These are phyloP conservation scores for Betula pendula DNA, from an alignment of 306 rosid species.

Conservation along the genomic window DNA sequence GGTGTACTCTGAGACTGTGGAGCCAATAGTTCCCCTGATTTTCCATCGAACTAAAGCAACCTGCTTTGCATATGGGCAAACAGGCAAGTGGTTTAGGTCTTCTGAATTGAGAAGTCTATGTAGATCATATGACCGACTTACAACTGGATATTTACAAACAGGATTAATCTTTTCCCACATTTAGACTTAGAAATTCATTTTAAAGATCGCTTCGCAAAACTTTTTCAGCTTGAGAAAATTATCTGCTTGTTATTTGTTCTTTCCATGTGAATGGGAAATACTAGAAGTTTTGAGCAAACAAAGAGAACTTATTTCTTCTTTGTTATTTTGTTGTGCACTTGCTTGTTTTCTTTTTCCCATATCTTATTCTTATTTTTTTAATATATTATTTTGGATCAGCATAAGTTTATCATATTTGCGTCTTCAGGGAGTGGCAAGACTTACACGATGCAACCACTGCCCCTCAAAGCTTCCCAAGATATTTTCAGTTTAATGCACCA, in stretches of 20 bases:
- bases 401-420: conserved; percentile 18
- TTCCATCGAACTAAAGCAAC: conserved; percentile 80
- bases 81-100: conserved; percentile 50
- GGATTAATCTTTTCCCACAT: neutral
- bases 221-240: neutral
- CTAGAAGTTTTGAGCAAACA: neutral
- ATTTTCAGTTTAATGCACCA: conserved; percentile 63
- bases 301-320: neutral
- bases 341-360: conserved; percentile 10
- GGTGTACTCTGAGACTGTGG: conserved; percentile 80
- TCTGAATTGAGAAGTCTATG: conserved; percentile 8
- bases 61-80: conserved; percentile 93
- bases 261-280: neutral
- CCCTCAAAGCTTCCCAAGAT: conserved; percentile 79
- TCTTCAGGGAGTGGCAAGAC: conserved; percentile 79
- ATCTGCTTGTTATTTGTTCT: neutral
- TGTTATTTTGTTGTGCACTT: conserved; percentile 1
- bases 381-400: conserved; percentile 10
- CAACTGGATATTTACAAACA: neutral
- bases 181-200: neutral
- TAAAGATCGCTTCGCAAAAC: neutral
- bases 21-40: conserved; percentile 78
- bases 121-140: conserved; percentile 4
- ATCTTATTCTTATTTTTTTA: conserved; percentile 5
- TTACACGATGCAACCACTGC: conserved; percentile 86